Evolutionary conservation across 805 yeast species (phyloP).

Genomic region (Kodamaea hsintzibuensis): DNA sequence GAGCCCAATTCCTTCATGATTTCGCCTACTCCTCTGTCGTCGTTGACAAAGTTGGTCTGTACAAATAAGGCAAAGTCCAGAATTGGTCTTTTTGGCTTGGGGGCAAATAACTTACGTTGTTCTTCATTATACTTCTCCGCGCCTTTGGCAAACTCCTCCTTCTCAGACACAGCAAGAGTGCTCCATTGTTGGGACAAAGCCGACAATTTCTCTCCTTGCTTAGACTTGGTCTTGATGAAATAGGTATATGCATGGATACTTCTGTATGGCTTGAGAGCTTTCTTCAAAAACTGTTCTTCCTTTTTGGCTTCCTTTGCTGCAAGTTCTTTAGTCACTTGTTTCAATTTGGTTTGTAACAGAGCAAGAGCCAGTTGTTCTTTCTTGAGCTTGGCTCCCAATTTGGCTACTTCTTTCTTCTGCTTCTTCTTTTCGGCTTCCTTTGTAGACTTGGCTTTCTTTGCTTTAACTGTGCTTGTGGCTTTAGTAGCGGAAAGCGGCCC

Average conservation of each 20-base stretch:
- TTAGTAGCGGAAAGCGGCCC: neutral
- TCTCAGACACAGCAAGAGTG: constrained; percentile 28
- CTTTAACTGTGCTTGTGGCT: constrained; percentile 3
- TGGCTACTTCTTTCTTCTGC: constrained; percentile 13
- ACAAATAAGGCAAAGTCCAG: constrained; percentile 32
- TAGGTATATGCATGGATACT: constrained; percentile 23
- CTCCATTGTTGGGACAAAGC: constrained; percentile 27
- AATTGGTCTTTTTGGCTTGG: constrained; percentile 37
- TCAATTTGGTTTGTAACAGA: constrained; percentile 19
- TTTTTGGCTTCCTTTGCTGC: constrained; percentile 19
- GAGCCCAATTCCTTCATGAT: constrained; percentile 25
- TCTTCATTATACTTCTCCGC: constrained; percentile 33
- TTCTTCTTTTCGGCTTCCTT: constrained; percentile 13
- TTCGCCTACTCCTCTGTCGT: constrained; percentile 25
- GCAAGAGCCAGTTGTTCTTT: constrained; percentile 16
- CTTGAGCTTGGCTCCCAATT: constrained; percentile 19
- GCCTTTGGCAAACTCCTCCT: constrained; percentile 22
- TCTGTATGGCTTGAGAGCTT: constrained; percentile 27
- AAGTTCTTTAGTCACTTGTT: constrained; percentile 17
- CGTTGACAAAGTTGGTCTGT: constrained; percentile 25
- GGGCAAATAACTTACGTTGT: constrained; percentile 23
- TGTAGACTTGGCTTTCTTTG: neutral
- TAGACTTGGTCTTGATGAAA: constrained; percentile 24
- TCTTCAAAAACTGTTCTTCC: constrained; percentile 14
- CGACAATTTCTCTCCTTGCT: constrained; percentile 14